A percentile compares a stretch with the other conserved stretches of the same genome.
phyloP scores from a whole-genome alignment of 257 asterid species.

The Gynochthodes officinalis region DNA sequence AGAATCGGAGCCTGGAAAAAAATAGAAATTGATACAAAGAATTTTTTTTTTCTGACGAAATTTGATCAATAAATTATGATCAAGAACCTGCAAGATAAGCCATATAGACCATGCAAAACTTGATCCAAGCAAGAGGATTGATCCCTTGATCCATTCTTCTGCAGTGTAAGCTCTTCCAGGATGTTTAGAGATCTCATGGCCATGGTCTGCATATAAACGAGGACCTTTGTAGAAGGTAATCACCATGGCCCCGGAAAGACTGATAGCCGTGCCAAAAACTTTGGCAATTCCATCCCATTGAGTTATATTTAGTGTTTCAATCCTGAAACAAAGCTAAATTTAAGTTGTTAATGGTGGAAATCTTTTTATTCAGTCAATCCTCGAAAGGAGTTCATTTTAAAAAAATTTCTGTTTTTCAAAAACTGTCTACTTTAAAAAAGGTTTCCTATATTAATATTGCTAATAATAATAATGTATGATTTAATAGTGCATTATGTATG shows the following conservation, averaged over 20 bases:
- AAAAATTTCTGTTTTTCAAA: no score
- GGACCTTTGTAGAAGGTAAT: conserved; percentile 63
- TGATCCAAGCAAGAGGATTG: conserved; percentile 43
- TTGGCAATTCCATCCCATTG: conserved; percentile 54
- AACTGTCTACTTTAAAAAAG: no score
- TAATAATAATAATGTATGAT: no score
- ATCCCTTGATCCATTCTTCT: conserved; percentile 63
- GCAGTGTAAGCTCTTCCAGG: conserved; percentile 17
- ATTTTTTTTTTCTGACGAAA: neutral
- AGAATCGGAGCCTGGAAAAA: conserved; percentile 22
- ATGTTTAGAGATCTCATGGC: conserved; percentile 12
- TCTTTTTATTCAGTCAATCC: no score
- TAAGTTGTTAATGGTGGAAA: no score
- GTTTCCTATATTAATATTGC: no score
- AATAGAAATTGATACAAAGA: neutral
- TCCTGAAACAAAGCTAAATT: conserved; percentile 34
- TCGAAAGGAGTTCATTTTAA: no score
- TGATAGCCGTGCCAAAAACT: conserved; percentile 40
- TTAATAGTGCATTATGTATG: no score
- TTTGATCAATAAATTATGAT: neutral
- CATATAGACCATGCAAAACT: conserved; percentile 47
- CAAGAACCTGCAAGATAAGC: conserved; percentile 37
- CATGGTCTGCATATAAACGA: conserved; percentile 22
- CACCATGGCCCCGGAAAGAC: conserved; percentile 50
- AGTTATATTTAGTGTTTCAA: conserved; percentile 40